Evolutionary conservation across 176 grass and related monocot genomes (phyloP), one percentile per base, ranked within the genome.

Genomic region (Rhynchospora breviuscula): DNA sequence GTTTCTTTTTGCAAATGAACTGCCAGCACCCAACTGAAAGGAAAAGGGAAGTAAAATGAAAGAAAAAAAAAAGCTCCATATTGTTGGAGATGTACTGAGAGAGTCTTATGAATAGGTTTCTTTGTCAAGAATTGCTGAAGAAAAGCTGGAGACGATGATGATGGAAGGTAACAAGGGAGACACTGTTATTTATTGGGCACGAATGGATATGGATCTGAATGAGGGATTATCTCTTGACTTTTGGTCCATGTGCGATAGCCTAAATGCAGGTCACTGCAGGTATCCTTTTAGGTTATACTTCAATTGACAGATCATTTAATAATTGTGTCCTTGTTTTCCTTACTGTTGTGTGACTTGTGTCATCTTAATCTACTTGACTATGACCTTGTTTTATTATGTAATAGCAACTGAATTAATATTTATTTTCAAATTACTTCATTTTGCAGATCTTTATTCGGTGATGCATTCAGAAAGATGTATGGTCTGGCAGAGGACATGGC

Each of bases 181-280:
- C 90, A 80, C 77, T 68, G 76, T 99, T 73, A 95, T 89, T 89
- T 99, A 91, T 86, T 95, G 96, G 96, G 85, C 78, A 59, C 84
- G 74, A 35, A 85, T 95, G 79, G 88, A 86, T 75, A 72, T 65
- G 25, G 85, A 84, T 72, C 85, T 85, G 84, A 90, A 65, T 49
- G 72, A 54, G 9, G 54, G 22, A 54, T 64, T 12, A 10, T 81
- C 79, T 84, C 80, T 78, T 17, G 77, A 93, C 68, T 95, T 99
- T 70, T 99, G 96, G 96, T 95, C 91, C 21, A 89, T 67, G 43
- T 99, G 96, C 78, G 93, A 95, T 84, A 70, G 17, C 40, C 85
- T 93, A 86, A 95, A 99, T 93, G 84, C 93, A 86, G 96, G 86
- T 78, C 85, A 79, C 21, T 99, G 96, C 96, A 99, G 96, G 96